Conservation (phyloP, 2,329 filamentous ascomycete genomes). For the Monosporascus sp. region DNA sequence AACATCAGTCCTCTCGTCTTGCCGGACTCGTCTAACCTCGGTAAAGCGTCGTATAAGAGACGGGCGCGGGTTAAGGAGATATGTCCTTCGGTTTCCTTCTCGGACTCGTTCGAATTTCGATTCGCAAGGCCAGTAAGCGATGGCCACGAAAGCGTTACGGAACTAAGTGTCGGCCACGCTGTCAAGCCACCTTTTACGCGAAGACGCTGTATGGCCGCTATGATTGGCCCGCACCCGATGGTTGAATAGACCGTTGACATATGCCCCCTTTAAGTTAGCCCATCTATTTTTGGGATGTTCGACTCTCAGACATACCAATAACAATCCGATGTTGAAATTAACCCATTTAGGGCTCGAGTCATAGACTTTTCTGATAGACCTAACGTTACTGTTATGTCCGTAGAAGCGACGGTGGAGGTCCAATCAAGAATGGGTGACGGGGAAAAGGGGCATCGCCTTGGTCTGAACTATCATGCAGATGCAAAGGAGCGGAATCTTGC, state of each 20-base stretch:
- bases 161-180: conserved; percentile 19
- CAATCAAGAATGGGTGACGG: not conserved
- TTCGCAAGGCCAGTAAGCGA: conserved; percentile 19
- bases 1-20: not conserved
- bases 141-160: conserved; percentile 20
- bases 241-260: not conserved
- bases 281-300: no score
- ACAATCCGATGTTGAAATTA: not conserved
- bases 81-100: not conserved
- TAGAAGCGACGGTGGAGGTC: no score
- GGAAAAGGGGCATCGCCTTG: conserved; percentile 16
- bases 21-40: not conserved
- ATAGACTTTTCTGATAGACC: no score
- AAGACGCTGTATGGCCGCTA: conserved; percentile 4
- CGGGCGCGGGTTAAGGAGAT: not conserved
- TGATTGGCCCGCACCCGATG: conserved; percentile 8
- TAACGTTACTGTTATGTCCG: no score
- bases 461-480: conserved; percentile 13
- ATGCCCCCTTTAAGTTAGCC: no score
- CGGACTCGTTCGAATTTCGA: conserved; percentile 10
- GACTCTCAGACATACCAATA: no score
- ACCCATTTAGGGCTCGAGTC: not conserved
- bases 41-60: no score
- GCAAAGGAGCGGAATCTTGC: conserved; percentile 28
- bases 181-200: conserved; percentile 16